Base-by-base conservation (phyloP, 2,329 filamentous ascomycete genomes). In the Aspergillus costaricaensis region DNA sequence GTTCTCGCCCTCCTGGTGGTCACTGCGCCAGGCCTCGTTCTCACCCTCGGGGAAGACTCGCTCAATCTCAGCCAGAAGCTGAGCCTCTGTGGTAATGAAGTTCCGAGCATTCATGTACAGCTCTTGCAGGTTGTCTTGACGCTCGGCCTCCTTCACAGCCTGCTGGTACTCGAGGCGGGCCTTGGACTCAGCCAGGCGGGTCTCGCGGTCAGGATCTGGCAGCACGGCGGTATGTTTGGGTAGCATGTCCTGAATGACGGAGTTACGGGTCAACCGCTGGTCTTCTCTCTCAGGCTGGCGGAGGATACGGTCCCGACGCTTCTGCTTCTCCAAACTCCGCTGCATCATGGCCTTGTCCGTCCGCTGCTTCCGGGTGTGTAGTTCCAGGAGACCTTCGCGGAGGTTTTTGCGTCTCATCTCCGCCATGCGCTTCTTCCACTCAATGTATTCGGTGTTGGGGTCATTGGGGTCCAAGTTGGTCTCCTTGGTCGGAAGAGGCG, bases 21-120 rank as follows among this genome's bases (percentile, higher is more conserved):
- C 79, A 68, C 65, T 82, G 66, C 61, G 74, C 74, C 74, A 79
- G 43, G 72, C 76, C 23, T 70, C 67, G 62, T 78, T 78, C 78
- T 74, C 77, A 63, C 86, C 82, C 25, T 87, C 86, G 15, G 86
- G 84, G 78, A 97, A 99, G n/a, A 89, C 82, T 64, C 83, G 79
- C 21, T 96, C 89, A 59, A 97, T 88, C 65, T 87, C 85, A 15
- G 82, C 81, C 67, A 90, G 85, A 36, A 99, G 84, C 74, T 96
- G 89, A 54, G 83, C 79, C 74, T 96, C 92, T 23, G 85, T 88
- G 17, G 92, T 88, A 72, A 99, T 97, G 79, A 98, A 99, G 41
- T 86, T 81, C 25, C 90, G 86, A 5, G 95, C 92, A 68, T 92
- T 90, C 79, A 95, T 90, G 79, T 99, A 99, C 12, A 99, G 84